Percentiles rank a stretch among this genome's conserved stretches.
Conservation (phyloP, 1,284 basidiomycete species). For the Ceratobasidium sp. region DNA sequence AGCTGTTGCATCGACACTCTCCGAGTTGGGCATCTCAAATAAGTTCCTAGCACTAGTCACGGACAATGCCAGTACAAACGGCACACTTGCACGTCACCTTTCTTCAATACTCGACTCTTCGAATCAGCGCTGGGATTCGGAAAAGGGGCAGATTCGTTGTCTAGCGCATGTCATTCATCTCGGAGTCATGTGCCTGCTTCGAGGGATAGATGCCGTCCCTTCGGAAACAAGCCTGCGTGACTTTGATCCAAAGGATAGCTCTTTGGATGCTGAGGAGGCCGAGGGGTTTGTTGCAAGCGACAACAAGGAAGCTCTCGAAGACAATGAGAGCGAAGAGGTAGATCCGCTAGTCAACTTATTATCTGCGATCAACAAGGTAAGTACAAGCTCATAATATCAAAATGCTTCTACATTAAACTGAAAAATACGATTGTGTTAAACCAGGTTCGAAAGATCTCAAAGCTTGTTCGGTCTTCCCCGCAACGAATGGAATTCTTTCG, state of each 20-base stretch:
- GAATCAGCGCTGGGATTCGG: neutral
- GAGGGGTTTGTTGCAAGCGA: neutral
- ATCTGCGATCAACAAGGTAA: neutral
- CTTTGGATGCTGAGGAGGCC: neutral
- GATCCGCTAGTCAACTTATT: neutral
- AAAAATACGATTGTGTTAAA: too few species aligned
- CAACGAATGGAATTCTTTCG: neutral
- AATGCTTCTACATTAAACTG: too few species aligned
- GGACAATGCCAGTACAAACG: neutral
- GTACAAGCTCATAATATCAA: too few species aligned
- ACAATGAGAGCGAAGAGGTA: neutral
- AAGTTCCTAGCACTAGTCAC: neutral
- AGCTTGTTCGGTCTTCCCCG: neutral
- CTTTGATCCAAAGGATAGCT: neutral
- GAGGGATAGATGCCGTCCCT: neutral
- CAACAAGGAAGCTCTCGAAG: neutral
- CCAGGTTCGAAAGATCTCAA: neutral
- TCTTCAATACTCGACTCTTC: neutral
- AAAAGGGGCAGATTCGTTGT: conserved; percentile 9
- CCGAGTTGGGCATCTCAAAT: neutral
- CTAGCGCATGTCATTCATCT: conserved; percentile 32
- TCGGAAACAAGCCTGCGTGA: neutral
- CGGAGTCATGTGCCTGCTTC: conserved; percentile 16
- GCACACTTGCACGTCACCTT: neutral
- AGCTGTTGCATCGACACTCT: neutral